Evolutionary conservation across 1,139 yeast genomes (phyloP).

Genomic region (Pichia sp.): DNA sequence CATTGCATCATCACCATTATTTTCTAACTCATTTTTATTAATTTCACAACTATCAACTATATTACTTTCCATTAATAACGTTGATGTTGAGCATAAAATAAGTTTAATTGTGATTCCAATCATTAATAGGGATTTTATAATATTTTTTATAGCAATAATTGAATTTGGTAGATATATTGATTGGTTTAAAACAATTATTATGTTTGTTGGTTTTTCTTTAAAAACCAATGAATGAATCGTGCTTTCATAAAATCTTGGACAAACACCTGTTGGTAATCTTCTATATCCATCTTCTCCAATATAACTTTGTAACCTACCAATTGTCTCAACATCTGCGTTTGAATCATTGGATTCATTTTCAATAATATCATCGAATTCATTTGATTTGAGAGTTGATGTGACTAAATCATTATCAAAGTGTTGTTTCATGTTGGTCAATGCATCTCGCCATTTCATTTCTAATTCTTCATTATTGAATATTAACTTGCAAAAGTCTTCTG

Average conservation of each 20-base stretch:
- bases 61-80: constrained; percentile 12
- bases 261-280: constrained; percentile 22
- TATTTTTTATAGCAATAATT: constrained; percentile 28
- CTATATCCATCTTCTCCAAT: constrained; percentile 9
- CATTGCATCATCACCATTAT: constrained; percentile 4
- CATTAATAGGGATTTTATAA: constrained; percentile 27
- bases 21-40: constrained; percentile 1
- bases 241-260: constrained; percentile 26
- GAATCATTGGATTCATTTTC: not conserved
- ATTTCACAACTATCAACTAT: constrained; percentile 13
- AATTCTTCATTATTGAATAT: constrained; percentile 14
- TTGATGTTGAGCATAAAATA: constrained; percentile 20
- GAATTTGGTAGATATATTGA: constrained; percentile 18
- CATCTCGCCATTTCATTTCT: constrained; percentile 34
- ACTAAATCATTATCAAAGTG: constrained; percentile 26
- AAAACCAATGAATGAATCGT: constrained; percentile 21
- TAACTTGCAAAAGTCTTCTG: constrained; percentile 21
- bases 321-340: constrained; percentile 3
- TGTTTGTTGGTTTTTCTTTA: constrained; percentile 21
- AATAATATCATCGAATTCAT: constrained; percentile 20
- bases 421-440: constrained; percentile 28
- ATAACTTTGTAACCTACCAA: constrained; percentile 8
- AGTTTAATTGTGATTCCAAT: constrained; percentile 26
- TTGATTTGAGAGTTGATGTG: constrained; percentile 28
- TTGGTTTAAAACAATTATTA: constrained; percentile 30